Conservation (phyloP, 2,329 filamentous ascomycete genomes). For the Cladosporium cucumerinum region DNA sequence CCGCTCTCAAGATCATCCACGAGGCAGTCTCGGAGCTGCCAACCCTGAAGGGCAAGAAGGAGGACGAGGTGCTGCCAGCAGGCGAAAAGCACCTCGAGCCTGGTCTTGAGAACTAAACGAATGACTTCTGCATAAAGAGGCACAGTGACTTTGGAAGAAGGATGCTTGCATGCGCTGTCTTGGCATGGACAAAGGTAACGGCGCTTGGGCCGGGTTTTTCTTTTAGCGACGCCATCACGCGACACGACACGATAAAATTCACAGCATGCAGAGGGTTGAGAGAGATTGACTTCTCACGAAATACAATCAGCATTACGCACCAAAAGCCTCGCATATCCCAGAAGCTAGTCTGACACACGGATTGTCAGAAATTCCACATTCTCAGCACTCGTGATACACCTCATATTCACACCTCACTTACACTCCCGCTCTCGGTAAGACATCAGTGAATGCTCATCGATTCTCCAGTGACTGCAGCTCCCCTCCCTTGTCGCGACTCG, state of each 20-base stretch:
- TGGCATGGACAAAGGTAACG: slow-evolving; percentile 4
- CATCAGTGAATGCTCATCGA: neutral
- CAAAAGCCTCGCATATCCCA: neutral
- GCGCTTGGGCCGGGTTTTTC: neutral
- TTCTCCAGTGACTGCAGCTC: neutral
- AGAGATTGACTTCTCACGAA: neutral
- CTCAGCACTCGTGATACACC: neutral
- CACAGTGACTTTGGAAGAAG: neutral
- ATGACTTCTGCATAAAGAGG: neutral
- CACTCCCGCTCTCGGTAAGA: neutral
- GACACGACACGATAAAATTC: slow-evolving; percentile 7
- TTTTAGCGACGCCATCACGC: neutral
- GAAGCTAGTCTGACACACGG: neutral
- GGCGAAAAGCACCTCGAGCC: slow-evolving; percentile 63
- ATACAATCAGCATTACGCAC: neutral
- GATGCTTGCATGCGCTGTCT: neutral
- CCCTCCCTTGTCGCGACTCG: neutral
- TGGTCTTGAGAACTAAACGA: slow-evolving; percentile 52
- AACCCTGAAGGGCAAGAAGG: slow-evolving; percentile 52
- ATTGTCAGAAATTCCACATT: neutral
- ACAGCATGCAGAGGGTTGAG: neutral
- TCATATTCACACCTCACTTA: neutral
- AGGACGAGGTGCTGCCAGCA: slow-evolving; percentile 36
- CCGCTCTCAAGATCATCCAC: slow-evolving; percentile 74
- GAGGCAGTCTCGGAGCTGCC: slow-evolving; percentile 81